A percentile compares a stretch with the other conserved stretches of the same genome.
Conservation (phyloP, 2,329 filamentous ascomycete genomes). For the Pseudogymnoascus sp. region DNA sequence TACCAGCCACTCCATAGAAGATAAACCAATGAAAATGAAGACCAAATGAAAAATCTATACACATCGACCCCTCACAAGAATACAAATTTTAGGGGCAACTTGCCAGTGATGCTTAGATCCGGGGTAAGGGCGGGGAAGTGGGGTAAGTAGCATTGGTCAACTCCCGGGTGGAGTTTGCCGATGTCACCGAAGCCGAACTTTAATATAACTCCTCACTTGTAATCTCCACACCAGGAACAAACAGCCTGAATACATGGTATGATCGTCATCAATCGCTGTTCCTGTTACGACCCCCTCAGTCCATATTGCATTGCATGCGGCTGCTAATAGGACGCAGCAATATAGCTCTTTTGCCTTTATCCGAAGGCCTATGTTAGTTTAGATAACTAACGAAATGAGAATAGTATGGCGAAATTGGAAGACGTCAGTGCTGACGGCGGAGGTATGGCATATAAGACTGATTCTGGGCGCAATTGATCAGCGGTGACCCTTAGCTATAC, state of each 20-base stretch:
- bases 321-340: slow-evolving; percentile 5
- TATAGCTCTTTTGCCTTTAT: neutral
- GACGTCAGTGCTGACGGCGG: neutral
- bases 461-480: neutral
- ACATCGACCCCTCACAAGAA: neutral
- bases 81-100: neutral
- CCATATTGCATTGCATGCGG: neutral
- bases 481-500: neutral
- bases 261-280: neutral
- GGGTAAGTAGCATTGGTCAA: neutral
- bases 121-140: slow-evolving; percentile 7
- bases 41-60: neutral
- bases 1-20: slow-evolving; percentile 31
- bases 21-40: neutral
- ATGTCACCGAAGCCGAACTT: neutral
- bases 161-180: neutral
- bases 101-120: neutral
- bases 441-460: neutral
- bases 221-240: neutral
- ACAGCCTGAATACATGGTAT: neutral
- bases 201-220: slow-evolving; percentile 7
- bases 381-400: neutral
- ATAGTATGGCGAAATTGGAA: neutral
- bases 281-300: slow-evolving; percentile 3
- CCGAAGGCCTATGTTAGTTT: neutral